Percentiles rank a stretch among this genome's conserved stretches.
phyloP scores from a whole-genome alignment of 495 filamentous ascomycete genomes.

The Neurospora intermedia region DNA sequence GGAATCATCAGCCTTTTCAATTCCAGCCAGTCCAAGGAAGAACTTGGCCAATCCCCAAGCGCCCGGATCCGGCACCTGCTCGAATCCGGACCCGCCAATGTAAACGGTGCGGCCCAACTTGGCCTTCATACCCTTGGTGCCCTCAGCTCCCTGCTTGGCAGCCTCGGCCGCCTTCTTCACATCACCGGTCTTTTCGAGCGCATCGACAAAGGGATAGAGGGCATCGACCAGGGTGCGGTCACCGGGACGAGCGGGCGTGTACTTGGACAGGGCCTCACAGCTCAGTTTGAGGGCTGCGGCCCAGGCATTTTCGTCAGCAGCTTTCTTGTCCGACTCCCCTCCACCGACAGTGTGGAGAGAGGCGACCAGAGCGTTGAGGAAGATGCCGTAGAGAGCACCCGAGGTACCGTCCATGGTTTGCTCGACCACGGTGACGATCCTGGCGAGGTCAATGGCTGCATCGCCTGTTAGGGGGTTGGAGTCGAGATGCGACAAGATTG shows the following conservation, averaged over 20 bases:
- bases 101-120: constrained; percentile 85
- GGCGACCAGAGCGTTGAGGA: constrained; percentile 79
- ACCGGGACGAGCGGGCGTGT: constrained; percentile 82
- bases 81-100: constrained; percentile 71
- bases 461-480: constrained; percentile 51
- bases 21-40: constrained; percentile 59
- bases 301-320: constrained; percentile 46
- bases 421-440: constrained; percentile 78
- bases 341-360: constrained; percentile 43
- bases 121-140: constrained; percentile 84
- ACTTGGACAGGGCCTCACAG: constrained; percentile 58
- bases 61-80: constrained; percentile 83
- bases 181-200: constrained; percentile 50
- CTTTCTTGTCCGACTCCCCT: constrained; percentile 20
- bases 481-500: constrained; percentile 56
- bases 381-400: constrained; percentile 90
- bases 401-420: constrained; percentile 91
- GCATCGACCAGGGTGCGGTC: constrained; percentile 91
- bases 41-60: constrained; percentile 77
- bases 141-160: constrained; percentile 63
- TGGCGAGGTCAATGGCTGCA: constrained; percentile 56
- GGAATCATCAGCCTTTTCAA: constrained; percentile 22
- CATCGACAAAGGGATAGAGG: constrained; percentile 74
- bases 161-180: constrained; percentile 62
- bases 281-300: constrained; percentile 62